Evolutionary conservation across 1,284 basidiomycete genomes (phyloP).

Genomic region (Meripilus lineatus): DNA sequence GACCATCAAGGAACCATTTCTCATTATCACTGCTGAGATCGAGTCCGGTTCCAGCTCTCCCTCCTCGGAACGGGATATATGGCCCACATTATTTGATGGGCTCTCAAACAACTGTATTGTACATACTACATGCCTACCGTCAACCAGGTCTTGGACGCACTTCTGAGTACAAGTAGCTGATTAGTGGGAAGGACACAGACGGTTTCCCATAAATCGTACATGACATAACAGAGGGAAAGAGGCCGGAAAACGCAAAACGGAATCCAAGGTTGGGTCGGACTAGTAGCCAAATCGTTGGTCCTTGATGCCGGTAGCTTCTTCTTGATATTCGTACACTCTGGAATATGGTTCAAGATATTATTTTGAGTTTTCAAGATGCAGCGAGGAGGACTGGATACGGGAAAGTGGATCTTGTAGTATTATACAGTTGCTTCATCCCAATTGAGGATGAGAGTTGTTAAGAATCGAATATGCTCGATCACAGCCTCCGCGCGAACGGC

Average conservation of each 20-base stretch:
- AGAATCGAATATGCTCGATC: slow-evolving; percentile 42
- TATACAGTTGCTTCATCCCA: slow-evolving; percentile 34
- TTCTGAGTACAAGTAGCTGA: slow-evolving; percentile 40
- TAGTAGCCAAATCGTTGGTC: too few relatives aligned
- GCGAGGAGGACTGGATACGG: too few relatives aligned
- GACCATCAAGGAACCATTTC: slow-evolving; percentile 26
- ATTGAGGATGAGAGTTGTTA: slow-evolving; percentile 42
- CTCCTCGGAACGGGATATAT: slow-evolving; percentile 39
- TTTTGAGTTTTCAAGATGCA: too few relatives aligned
- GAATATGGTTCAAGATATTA: too few relatives aligned
- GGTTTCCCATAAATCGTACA: too few relatives aligned
- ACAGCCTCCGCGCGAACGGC: slow-evolving; percentile 33
- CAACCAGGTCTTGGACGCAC: slow-evolving; percentile 29
- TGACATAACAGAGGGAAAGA: too few relatives aligned
- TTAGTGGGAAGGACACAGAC: slow-evolving; percentile 34
- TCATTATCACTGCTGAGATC: slow-evolving; percentile 27
- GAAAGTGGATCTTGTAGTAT: slow-evolving; percentile 7
- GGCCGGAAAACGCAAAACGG: too few relatives aligned
- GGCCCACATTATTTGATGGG: slow-evolving; percentile 22
- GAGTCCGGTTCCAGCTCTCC: slow-evolving; percentile 44
- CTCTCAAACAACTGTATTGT: slow-evolving; percentile 22
- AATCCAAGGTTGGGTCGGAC: too few relatives aligned
- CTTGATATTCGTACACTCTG: too few relatives aligned
- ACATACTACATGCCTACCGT: slow-evolving; percentile 33
- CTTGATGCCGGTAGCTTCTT: too few relatives aligned